A percentile compares a stretch with the other conserved stretches of the same genome.
These are phyloP conservation scores for Wickerhamiella occidentalis DNA, from an alignment of 805 yeast species.

Conservation along the genomic window DNA sequence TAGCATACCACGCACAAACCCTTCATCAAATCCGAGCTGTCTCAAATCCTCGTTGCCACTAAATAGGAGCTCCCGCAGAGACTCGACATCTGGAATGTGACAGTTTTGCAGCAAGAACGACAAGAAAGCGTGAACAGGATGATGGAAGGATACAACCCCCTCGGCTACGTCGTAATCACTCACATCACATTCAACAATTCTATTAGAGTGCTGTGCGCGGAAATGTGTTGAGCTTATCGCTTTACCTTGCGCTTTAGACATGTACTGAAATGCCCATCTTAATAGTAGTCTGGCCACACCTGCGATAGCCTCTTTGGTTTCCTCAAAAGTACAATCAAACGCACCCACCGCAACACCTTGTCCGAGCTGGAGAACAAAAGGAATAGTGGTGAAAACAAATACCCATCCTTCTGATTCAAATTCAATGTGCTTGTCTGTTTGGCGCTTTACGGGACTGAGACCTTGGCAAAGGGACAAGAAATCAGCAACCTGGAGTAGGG, in stretches of 20 bases:
- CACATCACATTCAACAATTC: not conserved
- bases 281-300: slow-evolving; percentile 20
- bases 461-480: slow-evolving; percentile 64
- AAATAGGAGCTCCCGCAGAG: slow-evolving; percentile 16
- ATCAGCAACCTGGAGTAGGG: slow-evolving; percentile 51
- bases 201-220: not conserved
- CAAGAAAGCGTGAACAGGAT: slow-evolving; percentile 64
- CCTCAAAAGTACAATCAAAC: slow-evolving; percentile 14
- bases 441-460: slow-evolving; percentile 60
- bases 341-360: slow-evolving; percentile 28
- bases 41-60: slow-evolving; percentile 11
- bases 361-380: slow-evolving; percentile 47
- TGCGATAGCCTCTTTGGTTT: slow-evolving; percentile 17
- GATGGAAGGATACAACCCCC: slow-evolving; percentile 52
- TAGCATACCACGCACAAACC: slow-evolving; percentile 26
- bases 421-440: slow-evolving; percentile 71
- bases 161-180: slow-evolving; percentile 2
- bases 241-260: not conserved
- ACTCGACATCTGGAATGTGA: slow-evolving; percentile 18
- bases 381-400: slow-evolving; percentile 53
- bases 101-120: slow-evolving; percentile 57
- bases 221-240: not conserved
- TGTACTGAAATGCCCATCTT: slow-evolving; percentile 21
- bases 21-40: slow-evolving; percentile 4
- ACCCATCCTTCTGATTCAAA: slow-evolving; percentile 81